Evolutionary conservation across 495 filamentous ascomycete species (phyloP).

Genomic region (Parathielavia appendiculata): DNA sequence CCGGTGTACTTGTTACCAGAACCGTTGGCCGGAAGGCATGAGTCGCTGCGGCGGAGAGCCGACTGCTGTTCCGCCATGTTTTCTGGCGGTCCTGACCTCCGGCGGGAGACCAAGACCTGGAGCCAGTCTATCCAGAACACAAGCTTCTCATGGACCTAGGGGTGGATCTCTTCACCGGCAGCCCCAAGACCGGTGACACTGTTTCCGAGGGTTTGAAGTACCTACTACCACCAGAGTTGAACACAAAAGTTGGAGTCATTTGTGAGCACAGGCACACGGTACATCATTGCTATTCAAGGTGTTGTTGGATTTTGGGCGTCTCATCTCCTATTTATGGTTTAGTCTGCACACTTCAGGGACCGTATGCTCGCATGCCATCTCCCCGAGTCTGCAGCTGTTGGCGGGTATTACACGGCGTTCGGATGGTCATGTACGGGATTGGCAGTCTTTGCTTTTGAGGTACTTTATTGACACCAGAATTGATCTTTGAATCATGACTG

Average conservation of each 20-base stretch:
- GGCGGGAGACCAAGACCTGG: neutral
- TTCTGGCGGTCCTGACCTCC: neutral
- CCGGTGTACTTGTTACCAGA: neutral
- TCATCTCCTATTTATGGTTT: neutral
- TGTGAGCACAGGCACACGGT: neutral
- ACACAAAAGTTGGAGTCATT: slow-evolving; percentile 4
- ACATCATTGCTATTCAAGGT: slow-evolving; percentile 4
- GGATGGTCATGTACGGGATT: slow-evolving; percentile 1
- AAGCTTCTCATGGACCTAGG: neutral
- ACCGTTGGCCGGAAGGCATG: neutral
- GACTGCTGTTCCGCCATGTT: neutral
- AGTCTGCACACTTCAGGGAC: neutral
- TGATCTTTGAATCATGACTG: neutral
- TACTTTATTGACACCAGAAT: slow-evolving; percentile 6
- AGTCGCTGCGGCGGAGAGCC: neutral
- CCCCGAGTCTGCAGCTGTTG: neutral
- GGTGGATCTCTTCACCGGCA: neutral
- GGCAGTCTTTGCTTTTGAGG: neutral
- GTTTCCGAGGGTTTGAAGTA: neutral
- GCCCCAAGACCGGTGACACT: neutral
- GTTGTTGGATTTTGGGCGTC: slow-evolving; percentile 9
- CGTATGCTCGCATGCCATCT: neutral
- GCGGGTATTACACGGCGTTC: neutral
- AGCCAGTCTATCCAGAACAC: neutral
- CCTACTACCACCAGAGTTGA: neutral